phyloP scores from a whole-genome alignment of 805 yeast genomes.

The Maudiozyma saulgeensis region DNA sequence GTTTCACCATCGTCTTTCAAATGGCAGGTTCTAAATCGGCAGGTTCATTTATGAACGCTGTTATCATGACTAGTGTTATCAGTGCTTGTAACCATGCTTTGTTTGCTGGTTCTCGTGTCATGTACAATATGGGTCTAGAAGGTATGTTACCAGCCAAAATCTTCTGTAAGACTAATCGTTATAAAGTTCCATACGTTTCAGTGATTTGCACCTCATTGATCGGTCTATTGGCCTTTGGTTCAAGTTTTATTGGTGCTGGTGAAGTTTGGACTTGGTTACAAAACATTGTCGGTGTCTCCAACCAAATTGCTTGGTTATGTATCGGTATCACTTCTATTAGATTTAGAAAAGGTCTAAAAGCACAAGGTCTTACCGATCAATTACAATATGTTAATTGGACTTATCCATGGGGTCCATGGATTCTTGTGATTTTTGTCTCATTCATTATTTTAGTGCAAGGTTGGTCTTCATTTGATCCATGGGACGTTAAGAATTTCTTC shows the following conservation, averaged over 20 bases:
- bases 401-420: constrained; percentile 43
- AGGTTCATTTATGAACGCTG: constrained; percentile 43
- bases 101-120: constrained; percentile 41
- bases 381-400: constrained; percentile 40
- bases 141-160: constrained; percentile 27
- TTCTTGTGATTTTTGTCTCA: constrained; percentile 34
- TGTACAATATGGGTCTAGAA: constrained; percentile 41
- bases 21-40: constrained; percentile 44
- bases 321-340: constrained; percentile 42
- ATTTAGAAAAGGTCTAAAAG: constrained; percentile 37
- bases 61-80: constrained; percentile 44
- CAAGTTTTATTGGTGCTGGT: constrained; percentile 47
- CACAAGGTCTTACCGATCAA: constrained; percentile 36
- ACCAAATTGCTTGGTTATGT: constrained; percentile 42
- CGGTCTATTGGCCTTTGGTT: constrained; percentile 52
- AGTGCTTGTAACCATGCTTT: constrained; percentile 49
- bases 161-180: constrained; percentile 35
- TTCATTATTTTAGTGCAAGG: constrained; percentile 45
- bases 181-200: constrained; percentile 40
- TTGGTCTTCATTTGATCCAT: constrained; percentile 42
- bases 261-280: constrained; percentile 46
- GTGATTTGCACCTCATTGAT: constrained; percentile 42
- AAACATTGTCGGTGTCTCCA: constrained; percentile 44
- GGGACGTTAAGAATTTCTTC: constrained; percentile 35
- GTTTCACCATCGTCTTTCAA: constrained; percentile 39